Conservation (phyloP, 2,329 filamentous ascomycete genomes). For the Lachnellula subtilissima region DNA sequence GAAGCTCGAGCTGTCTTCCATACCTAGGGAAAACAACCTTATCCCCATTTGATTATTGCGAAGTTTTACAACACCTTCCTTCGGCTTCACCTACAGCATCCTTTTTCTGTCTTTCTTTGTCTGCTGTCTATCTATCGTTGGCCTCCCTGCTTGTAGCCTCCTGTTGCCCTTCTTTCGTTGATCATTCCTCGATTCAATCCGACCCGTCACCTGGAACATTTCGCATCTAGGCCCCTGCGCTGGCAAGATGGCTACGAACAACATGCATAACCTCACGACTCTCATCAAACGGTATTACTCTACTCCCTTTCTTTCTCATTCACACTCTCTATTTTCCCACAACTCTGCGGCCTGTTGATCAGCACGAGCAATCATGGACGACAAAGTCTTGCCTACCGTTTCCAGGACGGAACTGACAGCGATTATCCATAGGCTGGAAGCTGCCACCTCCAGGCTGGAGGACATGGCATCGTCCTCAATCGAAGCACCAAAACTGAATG, state of each 20-base stretch:
- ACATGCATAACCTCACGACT: conserved; percentile 95
- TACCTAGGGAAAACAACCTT: no score
- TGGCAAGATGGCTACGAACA: conserved; percentile 62
- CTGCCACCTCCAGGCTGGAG: conserved; percentile 90
- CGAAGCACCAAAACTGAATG: conserved; percentile 50
- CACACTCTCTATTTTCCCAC: conserved; percentile 3
- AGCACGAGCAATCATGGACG: conserved; percentile 17
- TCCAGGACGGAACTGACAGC: conserved; percentile 25
- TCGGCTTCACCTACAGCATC: no score
- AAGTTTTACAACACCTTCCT: no score
- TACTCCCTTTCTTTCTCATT: conserved; percentile 9
- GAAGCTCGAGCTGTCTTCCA: no score
- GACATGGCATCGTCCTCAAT: conserved; percentile 81
- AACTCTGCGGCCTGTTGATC: conserved; percentile 3
- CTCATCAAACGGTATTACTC: conserved; percentile 87
- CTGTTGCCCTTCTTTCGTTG: conserved; percentile 1
- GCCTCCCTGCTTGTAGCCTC: no score
- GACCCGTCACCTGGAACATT: conserved; percentile 19
- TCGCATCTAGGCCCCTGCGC: conserved; percentile 17
- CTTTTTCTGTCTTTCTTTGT: no score
- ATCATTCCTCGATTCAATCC: conserved; percentile 19
- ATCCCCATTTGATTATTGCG: no score
- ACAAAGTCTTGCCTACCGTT: conserved; percentile 22
- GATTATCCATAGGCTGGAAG: conserved; percentile 71
- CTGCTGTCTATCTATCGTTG: no score